Evolutionary conservation across 2,329 filamentous ascomycete genomes (phyloP), one percentile per base, ranked within the genome.

Genomic region (Aspergillus vadensis): DNA sequence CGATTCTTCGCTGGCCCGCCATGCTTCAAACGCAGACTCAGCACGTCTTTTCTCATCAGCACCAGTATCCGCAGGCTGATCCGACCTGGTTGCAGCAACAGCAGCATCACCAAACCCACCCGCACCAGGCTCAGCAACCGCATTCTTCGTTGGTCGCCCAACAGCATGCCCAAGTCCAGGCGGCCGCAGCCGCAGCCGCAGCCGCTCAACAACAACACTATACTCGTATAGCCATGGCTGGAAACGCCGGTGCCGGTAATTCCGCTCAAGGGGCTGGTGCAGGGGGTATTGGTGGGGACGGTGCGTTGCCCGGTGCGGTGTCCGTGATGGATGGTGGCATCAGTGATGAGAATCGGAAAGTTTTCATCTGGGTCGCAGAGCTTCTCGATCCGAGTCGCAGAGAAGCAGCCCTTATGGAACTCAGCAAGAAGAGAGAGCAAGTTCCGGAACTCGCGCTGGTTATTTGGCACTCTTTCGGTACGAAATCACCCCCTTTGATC

Each of bases 391-490:
- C 93, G 66, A 88, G 85, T 69, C 93, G 92, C 27, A 86, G 95
- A 64, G 95, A 98, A 81, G 89, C 91, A 4, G 95, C 95, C 53
- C 83, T 99, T 57, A 84, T 99, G 72, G 95, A 99, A 78, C 84
- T 99, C 55, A 98, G 94, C 81, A 99, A 99, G 83, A 99, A 99
- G 85, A 85, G 95, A 59, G 95, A 99, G 79, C 95, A 98, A 78
- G 95, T 99, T 15, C 94, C 95, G 0, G 95, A 99, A 80, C 83
- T 99, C 61, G 95, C 95, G 50, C 82, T 99, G 70, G 97, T 99
- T 63, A 83, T 99, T 63, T 99, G 95, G 95, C 95, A 99, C 78
- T 98, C 94, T 3, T 98, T 97, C 73, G 95, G 94, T 96, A 86
- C 66, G 87, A 78, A 56, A 36, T 14, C 32, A 32, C 41, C 52